Percentiles rank a stretch among this genome's conserved stretches.
Evolutionary conservation across 176 grass and related monocot species (phyloP).

Genomic region (Thinopyrum elongatum): DNA sequence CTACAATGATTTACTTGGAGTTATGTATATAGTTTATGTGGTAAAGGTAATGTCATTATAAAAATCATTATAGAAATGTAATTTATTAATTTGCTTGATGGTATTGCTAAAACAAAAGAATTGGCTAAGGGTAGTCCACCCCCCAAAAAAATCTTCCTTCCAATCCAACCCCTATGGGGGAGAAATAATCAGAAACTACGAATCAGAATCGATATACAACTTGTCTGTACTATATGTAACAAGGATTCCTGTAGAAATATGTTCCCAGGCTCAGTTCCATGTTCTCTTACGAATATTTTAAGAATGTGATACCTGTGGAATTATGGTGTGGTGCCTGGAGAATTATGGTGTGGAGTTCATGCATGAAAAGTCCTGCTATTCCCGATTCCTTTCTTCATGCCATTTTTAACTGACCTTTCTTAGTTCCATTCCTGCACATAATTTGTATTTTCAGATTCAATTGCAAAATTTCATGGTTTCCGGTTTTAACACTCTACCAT

Average conservation of each 20-base stretch:
- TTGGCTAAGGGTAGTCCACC: background rate
- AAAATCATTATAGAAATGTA: too few relatives aligned
- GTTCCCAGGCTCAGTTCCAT: background rate
- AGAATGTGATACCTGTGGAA: constrained; percentile 14
- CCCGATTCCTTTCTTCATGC: background rate
- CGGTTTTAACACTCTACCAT: background rate
- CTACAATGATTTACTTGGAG: background rate
- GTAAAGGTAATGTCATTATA: too few relatives aligned
- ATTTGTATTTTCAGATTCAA: background rate
- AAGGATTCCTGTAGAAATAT: constrained; percentile 15
- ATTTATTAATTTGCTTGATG: background rate
- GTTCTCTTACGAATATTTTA: background rate
- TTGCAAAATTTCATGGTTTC: background rate
- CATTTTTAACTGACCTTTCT: background rate
- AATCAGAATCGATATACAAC: background rate
- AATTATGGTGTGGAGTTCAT: too few relatives aligned
- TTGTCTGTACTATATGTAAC: background rate
- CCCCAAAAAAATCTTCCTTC: background rate
- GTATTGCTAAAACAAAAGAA: background rate
- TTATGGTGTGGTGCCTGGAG: background rate
- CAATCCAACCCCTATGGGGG: too few relatives aligned
- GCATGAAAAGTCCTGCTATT: background rate
- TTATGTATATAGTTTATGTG: background rate
- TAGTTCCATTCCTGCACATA: background rate
- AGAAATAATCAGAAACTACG: background rate